Base-by-base conservation (phyloP, 2,329 filamentous ascomycete genomes). In the Teratosphaeria destructans region DNA sequence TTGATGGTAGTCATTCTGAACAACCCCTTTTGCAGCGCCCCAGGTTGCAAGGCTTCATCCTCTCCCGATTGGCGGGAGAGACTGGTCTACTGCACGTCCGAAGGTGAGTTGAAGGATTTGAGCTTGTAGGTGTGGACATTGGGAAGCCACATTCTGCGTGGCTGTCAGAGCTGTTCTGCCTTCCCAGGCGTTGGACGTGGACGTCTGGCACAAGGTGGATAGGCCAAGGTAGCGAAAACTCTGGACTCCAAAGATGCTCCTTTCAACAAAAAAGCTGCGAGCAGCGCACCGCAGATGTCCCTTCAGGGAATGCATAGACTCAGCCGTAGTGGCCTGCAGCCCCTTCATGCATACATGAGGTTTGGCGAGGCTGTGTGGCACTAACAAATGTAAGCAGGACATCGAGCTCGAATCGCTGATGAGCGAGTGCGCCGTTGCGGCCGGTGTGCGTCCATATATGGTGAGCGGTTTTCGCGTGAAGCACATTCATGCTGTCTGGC, bases 11-110 rank as follows among this genome's bases (percentile, higher is more conserved):
- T 11, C 14, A 16, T 39, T 39, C 3, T 39, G 35, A 39, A 39
- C 11, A 39, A 1, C 35, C 6, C 35, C 35, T 39, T 11, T 16
- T 39, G 35, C 14, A 16, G 12, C 2, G 35, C 3, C 10, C 35
- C 35, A 11, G 10, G 5, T 11, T 39, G 35, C 35, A 56, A 54
- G 23, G 63, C 63, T 47, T 66, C 64, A 1, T 64, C 56, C 7
- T 58, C 32, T 2, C 56, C 52, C 64, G 63, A 66, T 16, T 58
- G 60, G 54, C 65, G 64, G 0, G 60, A 63, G 3, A 66, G 54
- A 16, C 62, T 65, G 19, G 61, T 60, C 43, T 66, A 65, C 8
- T 29, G 32, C 16, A 49, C 43, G 5, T 49, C 19, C 5, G n/a
- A 12, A 10, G 16, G n/a, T 16, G 26, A 6, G 23, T 35, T 16